phyloP scores from a whole-genome alignment of 805 yeast genomes.

The Wickerhamomyces mucosus region DNA sequence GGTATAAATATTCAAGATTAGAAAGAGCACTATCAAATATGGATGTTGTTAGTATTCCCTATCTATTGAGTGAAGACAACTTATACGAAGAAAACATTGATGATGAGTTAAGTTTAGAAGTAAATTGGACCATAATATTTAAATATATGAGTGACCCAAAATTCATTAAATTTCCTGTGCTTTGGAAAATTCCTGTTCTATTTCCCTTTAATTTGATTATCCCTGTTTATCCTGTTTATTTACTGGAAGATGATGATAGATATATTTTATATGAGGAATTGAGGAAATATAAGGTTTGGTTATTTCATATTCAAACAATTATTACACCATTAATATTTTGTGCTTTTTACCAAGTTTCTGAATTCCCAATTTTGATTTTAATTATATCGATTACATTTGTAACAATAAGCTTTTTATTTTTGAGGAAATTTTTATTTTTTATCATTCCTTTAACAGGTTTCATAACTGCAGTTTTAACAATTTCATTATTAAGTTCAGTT shows the following conservation, averaged over 20 bases:
- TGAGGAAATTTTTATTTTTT: not conserved
- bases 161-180: not conserved
- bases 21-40: too few relatives aligned
- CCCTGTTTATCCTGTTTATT: constrained; percentile 8
- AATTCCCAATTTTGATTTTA: not conserved
- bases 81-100: too few relatives aligned
- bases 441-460: constrained; percentile 48
- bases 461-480: constrained; percentile 53
- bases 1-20: too few relatives aligned
- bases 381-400: not conserved
- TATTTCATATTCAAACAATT: constrained; percentile 23
- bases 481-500: constrained; percentile 60
- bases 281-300: constrained; percentile 2
- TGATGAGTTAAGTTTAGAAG: too few relatives aligned
- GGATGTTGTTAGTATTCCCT: too few relatives aligned
- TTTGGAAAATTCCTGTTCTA: constrained; percentile 4
- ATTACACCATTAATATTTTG: constrained; percentile 10
- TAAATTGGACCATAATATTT: constrained; percentile 2
- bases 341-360: not conserved
- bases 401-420: not conserved
- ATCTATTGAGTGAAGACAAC: too few relatives aligned
- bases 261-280: not conserved
- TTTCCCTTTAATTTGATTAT: constrained; percentile 6
- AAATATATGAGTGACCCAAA: constrained; percentile 4
- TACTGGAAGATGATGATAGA: constrained; percentile 1